Percentiles rank a stretch among this genome's conserved stretches.
phyloP scores from a whole-genome alignment of 2,329 filamentous ascomycete genomes.

The Aspergillus thermomutatus region DNA sequence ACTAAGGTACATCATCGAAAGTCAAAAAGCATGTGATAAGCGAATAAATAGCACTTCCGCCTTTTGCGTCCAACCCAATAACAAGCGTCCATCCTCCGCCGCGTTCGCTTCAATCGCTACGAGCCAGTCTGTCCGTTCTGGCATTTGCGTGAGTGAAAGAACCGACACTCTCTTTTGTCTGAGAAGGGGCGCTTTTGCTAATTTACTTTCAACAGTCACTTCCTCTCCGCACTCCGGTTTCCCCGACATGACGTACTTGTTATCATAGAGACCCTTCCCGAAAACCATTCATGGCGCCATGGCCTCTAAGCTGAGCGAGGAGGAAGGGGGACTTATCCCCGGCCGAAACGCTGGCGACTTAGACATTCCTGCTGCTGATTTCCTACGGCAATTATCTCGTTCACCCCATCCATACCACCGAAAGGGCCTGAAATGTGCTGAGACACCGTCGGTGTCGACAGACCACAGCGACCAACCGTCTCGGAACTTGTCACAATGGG shows the following conservation, averaged over 20 bases:
- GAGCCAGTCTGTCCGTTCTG: neutral
- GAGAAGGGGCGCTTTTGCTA: neutral
- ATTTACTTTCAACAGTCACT: slow-evolving; percentile 4
- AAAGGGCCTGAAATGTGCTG: slow-evolving; percentile 54
- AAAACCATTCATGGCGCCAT: slow-evolving; percentile 29
- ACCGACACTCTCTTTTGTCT: neutral
- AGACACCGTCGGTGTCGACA: slow-evolving; percentile 45
- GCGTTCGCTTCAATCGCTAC: neutral
- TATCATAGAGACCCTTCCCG: slow-evolving; percentile 16
- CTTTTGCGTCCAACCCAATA: slow-evolving; percentile 8
- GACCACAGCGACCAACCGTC: slow-evolving; percentile 32
- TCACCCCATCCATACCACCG: slow-evolving; percentile 68
- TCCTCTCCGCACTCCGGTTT: slow-evolving; percentile 5
- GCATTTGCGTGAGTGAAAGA: neutral
- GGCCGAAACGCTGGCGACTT: slow-evolving; percentile 18
- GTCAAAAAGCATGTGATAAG: slow-evolving; percentile 17
- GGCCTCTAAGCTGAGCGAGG: slow-evolving; percentile 28
- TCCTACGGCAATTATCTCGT: slow-evolving; percentile 53
- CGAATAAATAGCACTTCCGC: slow-evolving; percentile 16
- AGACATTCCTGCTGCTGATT: slow-evolving; percentile 16
- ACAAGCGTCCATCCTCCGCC: slow-evolving; percentile 3
- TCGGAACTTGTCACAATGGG: slow-evolving; percentile 44
- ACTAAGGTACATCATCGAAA: neutral
- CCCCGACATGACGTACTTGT: slow-evolving; percentile 28
- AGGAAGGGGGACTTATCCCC: slow-evolving; percentile 24